phyloP scores from a whole-genome alignment of 371 early-diverging fungal species.

The Mucor sp. region DNA sequence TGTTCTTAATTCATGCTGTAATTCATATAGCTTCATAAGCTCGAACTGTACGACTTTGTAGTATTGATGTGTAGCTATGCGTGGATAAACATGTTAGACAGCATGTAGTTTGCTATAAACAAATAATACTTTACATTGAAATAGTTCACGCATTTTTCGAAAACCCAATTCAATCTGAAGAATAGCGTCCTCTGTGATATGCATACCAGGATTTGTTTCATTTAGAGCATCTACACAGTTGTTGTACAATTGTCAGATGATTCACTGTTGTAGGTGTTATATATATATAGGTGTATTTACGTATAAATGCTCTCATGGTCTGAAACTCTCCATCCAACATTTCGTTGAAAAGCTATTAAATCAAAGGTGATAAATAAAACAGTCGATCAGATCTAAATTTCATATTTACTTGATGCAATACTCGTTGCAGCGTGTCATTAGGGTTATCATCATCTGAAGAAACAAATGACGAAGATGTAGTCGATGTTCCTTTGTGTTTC shows the following conservation, averaged over 20 bases:
- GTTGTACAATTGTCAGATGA: conserved; percentile 10
- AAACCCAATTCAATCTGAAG: conserved; percentile 62
- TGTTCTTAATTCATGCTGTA: conserved; percentile 59
- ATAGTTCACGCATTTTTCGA: conserved; percentile 56
- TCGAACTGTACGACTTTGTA: conserved; percentile 64
- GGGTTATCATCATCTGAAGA: conserved; percentile 28
- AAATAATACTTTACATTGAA: conserved; percentile 47
- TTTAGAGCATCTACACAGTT: conserved; percentile 43
- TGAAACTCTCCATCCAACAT: conserved; percentile 73
- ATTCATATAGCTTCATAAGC: conserved; percentile 59
- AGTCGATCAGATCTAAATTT: background rate
- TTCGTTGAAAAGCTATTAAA: conserved; percentile 56
- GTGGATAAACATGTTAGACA: background rate
- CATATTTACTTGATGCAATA: conserved; percentile 55
- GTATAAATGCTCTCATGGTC: conserved; percentile 62
- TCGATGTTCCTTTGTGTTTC: conserved; percentile 37
- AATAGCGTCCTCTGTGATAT: conserved; percentile 65
- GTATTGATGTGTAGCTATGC: conserved; percentile 60
- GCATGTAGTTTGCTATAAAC: background rate
- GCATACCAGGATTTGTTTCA: conserved; percentile 55
- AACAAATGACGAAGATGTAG: conserved; percentile 33
- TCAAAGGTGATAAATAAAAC: conserved; percentile 1
- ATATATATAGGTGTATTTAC: conserved; percentile 40
- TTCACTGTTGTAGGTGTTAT: background rate
- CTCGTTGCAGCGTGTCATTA: conserved; percentile 57